These are phyloP conservation scores for Theobroma grandiflorum DNA, from an alignment of 441 rosid species.

Conservation along the genomic window DNA sequence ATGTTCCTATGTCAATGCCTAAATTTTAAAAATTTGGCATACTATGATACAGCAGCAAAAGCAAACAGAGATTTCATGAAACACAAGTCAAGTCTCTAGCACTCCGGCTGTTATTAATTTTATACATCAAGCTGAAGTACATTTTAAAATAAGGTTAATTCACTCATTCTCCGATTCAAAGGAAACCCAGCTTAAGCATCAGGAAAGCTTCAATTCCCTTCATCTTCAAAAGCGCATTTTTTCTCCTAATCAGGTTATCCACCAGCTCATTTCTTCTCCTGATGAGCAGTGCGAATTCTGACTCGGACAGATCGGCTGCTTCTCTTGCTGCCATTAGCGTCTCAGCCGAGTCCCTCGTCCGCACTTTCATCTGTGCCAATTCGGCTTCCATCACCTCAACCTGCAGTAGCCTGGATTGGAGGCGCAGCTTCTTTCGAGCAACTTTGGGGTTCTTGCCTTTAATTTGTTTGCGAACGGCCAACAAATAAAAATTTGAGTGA, in stretches of 20 bases:
- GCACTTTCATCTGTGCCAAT: not conserved
- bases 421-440: slow-evolving; percentile 1
- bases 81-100: not conserved
- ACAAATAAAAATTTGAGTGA: not conserved
- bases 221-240: not conserved
- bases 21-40: too few relatives aligned
- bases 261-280: too few relatives aligned
- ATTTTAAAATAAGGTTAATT: not conserved
- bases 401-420: not conserved
- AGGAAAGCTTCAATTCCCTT: not conserved
- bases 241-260: not conserved
- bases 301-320: not conserved
- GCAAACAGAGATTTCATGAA: too few relatives aligned
- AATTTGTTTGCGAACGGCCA: not conserved
- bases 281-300: not conserved
- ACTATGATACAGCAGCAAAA: too few relatives aligned
- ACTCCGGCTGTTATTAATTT: not conserved
- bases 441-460: not conserved
- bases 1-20: too few relatives aligned
- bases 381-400: not conserved
- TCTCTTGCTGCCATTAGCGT: not conserved
- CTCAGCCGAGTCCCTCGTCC: not conserved
- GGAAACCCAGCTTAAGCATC: not conserved
- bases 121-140: not conserved
- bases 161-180: not conserved